These are phyloP conservation scores for Hypsizygus marmoreus DNA, from an alignment of 768 basidiomycete genomes.

Conservation along the genomic window DNA sequence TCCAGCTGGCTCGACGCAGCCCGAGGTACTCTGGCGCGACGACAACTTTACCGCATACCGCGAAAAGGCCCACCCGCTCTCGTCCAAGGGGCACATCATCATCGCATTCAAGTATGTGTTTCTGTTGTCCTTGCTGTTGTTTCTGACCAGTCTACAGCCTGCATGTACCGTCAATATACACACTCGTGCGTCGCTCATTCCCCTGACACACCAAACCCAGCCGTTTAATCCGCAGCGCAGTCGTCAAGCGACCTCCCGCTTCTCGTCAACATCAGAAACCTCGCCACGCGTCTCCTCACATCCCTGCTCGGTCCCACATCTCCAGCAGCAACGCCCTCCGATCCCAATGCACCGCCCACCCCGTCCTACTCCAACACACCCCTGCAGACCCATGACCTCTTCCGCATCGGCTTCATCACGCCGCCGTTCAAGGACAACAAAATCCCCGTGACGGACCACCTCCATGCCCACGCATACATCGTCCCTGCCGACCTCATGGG, in stretches of 20 bases:
- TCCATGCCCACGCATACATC: constrained; percentile 77
- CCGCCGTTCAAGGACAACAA: constrained; percentile 77
- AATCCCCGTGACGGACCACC: constrained; percentile 78
- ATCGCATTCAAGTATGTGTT: constrained; percentile 72
- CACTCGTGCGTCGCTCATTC: constrained; percentile 49
- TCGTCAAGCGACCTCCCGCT: constrained; percentile 77
- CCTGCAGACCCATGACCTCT: constrained; percentile 35
- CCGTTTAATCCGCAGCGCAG: constrained; percentile 34
- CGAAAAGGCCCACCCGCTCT: constrained; percentile 70
- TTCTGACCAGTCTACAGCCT: constrained; percentile 43
- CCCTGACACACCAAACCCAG: constrained; percentile 9
- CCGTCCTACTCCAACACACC: constrained; percentile 21
- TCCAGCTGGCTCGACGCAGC: constrained; percentile 46
- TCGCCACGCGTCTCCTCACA: constrained; percentile 57
- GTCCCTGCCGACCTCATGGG: constrained; percentile 64
- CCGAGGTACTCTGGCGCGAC: constrained; percentile 74
- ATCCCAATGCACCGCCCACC: constrained; percentile 20
- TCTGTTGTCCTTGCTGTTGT: background rate
- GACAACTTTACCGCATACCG: constrained; percentile 76
- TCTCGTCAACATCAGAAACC: constrained; percentile 60
- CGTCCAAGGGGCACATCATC: constrained; percentile 71
- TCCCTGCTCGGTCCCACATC: constrained; percentile 43
- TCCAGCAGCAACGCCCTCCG: constrained; percentile 34
- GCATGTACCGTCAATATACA: constrained; percentile 79
- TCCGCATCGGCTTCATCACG: constrained; percentile 77